Base-by-base conservation (phyloP, 2,329 filamentous ascomycete genomes). In the Aurifilum marmelostoma region DNA sequence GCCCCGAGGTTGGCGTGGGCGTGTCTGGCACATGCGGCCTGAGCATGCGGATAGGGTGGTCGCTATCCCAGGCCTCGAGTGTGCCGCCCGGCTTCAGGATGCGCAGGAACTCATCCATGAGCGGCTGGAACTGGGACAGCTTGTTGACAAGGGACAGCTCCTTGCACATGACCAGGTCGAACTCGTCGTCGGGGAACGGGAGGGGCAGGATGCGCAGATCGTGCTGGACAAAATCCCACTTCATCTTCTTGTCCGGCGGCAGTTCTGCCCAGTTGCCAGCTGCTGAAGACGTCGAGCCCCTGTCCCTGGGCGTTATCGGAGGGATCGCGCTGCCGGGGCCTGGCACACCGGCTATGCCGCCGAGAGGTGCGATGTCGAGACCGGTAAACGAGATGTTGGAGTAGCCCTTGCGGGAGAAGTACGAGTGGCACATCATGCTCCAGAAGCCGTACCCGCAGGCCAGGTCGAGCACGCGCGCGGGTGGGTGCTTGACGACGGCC, bases 391-490 rank as follows among this genome's bases (percentile, higher is more conserved):
- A 87, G 29, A 97, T 89, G 70, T 89, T 85, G 5, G 84, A 81
- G 75, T 91, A 86, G 18, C 93, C 93, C 67, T 87, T 84, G 63
- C 88, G 85, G 68, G 87, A 84, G 76, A 94, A 93, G 79, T 92
- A 91, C 47, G 92, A 88, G 78, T 97, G 91, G 78, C 93, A 97
- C 83, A 93, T 89, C 80, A 92, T 91, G 74, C 92, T 94, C 94
- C 94, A 97, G 77, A 97, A 92, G 32, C 89, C 95, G 27, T 91
- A 91, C 24, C 94, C 94, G 78, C 95, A 98, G 39, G 90, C 94
- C 43, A 97, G 81, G 76, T 98, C 95, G 32, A 98, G 84, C 37
- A 98, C 91, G 72, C 89, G 90, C 74, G 85, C 86, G 0, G 94
- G 94, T 27, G 92, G 89, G 61, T 88, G 88, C 72, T 88, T 85